Percentiles rank a stretch among this genome's conserved stretches.
Evolutionary conservation across 352 stramenopile species (phyloP).

Genomic region (Globisporangium camurandrum): DNA sequence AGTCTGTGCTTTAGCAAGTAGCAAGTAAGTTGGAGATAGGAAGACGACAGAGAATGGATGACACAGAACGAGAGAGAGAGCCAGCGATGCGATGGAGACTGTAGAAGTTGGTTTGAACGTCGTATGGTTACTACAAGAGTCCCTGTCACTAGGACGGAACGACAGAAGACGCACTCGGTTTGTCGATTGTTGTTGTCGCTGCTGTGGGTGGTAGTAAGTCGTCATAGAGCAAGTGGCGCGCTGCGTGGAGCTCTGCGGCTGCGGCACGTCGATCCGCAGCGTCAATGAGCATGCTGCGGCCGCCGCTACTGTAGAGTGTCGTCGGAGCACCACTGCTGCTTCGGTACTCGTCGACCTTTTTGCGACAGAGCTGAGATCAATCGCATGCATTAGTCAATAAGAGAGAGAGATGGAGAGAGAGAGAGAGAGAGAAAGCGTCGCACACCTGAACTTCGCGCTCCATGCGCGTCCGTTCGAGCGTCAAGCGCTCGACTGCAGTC

Average conservation of each 20-base stretch:
- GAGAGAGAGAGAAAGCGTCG: background rate
- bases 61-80: background rate
- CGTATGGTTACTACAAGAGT: too few relatives aligned
- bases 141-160: too few relatives aligned
- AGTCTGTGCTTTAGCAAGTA: constrained; percentile 76
- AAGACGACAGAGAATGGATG: background rate
- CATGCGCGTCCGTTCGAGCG: constrained; percentile 53
- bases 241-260: constrained; percentile 1
- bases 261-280: constrained; percentile 1
- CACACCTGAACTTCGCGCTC: constrained; percentile 51
- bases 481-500: constrained; percentile 45
- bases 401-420: background rate
- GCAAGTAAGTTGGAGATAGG: too few relatives aligned
- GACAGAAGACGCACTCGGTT: too few relatives aligned
- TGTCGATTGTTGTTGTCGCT: too few relatives aligned
- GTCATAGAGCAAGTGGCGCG: too few relatives aligned
- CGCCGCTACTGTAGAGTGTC: too few relatives aligned
- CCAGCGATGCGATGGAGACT: too few relatives aligned
- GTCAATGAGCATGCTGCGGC: too few relatives aligned
- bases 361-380: constrained; percentile 28
- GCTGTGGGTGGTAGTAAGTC: too few relatives aligned
- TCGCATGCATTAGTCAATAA: background rate
- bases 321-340: constrained; percentile 25
- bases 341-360: constrained; percentile 57
- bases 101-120: too few relatives aligned